phyloP scores from a whole-genome alignment of 805 yeast species.

The Suhomyces pyralidae region DNA sequence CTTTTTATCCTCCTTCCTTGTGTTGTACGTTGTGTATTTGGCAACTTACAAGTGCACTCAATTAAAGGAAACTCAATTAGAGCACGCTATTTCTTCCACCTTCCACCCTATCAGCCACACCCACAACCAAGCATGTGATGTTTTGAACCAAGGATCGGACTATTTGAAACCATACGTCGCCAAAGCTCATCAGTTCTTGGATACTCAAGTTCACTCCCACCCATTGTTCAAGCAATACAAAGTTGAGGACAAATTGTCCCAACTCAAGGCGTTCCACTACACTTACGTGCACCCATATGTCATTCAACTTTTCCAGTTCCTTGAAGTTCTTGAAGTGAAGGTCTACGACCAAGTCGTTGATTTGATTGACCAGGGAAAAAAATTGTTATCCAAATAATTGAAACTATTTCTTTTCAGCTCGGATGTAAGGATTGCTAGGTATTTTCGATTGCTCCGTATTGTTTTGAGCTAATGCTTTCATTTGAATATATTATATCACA shows the following conservation, averaged over 20 bases:
- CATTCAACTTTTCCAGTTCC: conserved; percentile 27
- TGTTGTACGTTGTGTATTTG: conserved; percentile 36
- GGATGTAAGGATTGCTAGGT: conserved; percentile 26
- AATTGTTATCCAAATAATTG: conserved; percentile 15
- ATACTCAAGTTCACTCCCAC: conserved; percentile 37
- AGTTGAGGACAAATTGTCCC: conserved; percentile 25
- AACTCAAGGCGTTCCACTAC: conserved; percentile 20
- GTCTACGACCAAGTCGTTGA: conserved; percentile 22
- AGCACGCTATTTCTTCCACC: conserved; percentile 27
- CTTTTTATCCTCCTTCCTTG: conserved; percentile 21
- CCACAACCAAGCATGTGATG: conserved; percentile 36
- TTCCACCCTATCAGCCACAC: conserved; percentile 38
- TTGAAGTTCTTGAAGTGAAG: conserved; percentile 34
- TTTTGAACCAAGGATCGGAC: conserved; percentile 26
- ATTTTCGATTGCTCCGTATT: conserved; percentile 10
- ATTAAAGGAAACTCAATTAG: conserved; percentile 27
- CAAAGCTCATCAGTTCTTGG: conserved; percentile 28
- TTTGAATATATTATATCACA: conserved; percentile 12
- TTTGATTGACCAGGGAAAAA: conserved; percentile 17
- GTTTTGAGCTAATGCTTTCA: background rate
- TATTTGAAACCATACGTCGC: conserved; percentile 30
- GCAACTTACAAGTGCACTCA: conserved; percentile 38
- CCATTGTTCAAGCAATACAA: conserved; percentile 31
- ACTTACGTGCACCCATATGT: conserved; percentile 30
- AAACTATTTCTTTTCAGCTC: conserved; percentile 15